These are phyloP conservation scores for Zychaea mexicana DNA, from an alignment of 371 early-diverging fungal genomes.

Conservation along the genomic window DNA sequence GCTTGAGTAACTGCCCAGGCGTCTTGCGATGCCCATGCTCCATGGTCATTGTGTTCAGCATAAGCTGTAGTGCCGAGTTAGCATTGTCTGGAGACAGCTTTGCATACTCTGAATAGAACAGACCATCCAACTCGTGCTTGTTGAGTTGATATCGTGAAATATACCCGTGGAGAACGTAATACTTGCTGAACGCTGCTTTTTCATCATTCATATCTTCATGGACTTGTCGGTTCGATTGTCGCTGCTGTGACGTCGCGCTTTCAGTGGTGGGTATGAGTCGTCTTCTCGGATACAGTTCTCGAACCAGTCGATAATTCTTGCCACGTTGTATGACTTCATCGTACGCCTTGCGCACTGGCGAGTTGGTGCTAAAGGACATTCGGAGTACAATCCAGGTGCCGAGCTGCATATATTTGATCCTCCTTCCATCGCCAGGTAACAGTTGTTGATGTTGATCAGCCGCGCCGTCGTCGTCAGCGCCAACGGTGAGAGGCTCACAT, in stretches of 20 bases:
- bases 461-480: too few species aligned
- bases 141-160: neutral
- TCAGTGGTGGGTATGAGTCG: neutral
- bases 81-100: neutral
- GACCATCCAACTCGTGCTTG: neutral
- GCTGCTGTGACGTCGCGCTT: neutral
- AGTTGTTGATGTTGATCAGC: neutral
- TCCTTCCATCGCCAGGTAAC: neutral
- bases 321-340: neutral
- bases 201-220: neutral
- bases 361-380: neutral
- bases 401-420: neutral
- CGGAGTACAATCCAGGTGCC: conserved; percentile 11
- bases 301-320: neutral
- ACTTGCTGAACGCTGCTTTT: conserved; percentile 2
- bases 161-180: conserved; percentile 7
- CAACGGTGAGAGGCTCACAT: neutral
- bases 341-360: neutral
- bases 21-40: conserved; percentile 8
- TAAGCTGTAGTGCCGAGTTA: neutral
- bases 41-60: neutral
- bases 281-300: neutral
- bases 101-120: conserved; percentile 8
- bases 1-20: conserved; percentile 31
- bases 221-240: neutral